Percentiles rank a stretch among this genome's conserved stretches.
Conservation (phyloP, 306 rosid genomes). For the Cajanus cajan region DNA sequence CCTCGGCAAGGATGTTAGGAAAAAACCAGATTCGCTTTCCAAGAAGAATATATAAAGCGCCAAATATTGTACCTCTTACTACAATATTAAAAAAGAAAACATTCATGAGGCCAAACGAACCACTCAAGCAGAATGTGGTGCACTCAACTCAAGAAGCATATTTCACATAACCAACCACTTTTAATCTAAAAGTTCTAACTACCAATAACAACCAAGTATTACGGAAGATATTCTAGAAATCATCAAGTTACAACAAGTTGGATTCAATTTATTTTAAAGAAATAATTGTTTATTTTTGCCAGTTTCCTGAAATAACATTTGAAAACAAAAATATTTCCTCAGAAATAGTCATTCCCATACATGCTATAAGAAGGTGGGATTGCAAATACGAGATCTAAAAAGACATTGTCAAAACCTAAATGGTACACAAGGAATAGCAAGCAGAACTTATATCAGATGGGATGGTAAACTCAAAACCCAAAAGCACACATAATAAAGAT, state of each 20-base stretch:
- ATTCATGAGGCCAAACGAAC: conserved; percentile 22
- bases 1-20: conserved; percentile 96
- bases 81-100: conserved; percentile 35
- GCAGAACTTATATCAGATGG: background rate
- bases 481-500: background rate
- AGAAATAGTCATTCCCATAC: background rate
- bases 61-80: conserved; percentile 87
- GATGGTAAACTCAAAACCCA: background rate
- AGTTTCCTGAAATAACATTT: background rate
- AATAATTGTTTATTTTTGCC: background rate
- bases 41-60: conserved; percentile 59
- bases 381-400: background rate
- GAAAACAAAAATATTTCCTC: background rate
- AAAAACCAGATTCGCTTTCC: conserved; percentile 95
- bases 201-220: too few species aligned
- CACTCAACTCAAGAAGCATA: background rate
- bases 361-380: background rate
- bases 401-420: background rate
- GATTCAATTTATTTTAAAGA: background rate
- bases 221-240: conserved; percentile 14
- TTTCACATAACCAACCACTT: conserved; percentile 1
- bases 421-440: background rate
- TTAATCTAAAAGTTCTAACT: background rate
- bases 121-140: conserved; percentile 21
- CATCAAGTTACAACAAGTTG: background rate